phyloP scores from a whole-genome alignment of 305 asterid genomes.

The Fraxinus greggii region DNA sequence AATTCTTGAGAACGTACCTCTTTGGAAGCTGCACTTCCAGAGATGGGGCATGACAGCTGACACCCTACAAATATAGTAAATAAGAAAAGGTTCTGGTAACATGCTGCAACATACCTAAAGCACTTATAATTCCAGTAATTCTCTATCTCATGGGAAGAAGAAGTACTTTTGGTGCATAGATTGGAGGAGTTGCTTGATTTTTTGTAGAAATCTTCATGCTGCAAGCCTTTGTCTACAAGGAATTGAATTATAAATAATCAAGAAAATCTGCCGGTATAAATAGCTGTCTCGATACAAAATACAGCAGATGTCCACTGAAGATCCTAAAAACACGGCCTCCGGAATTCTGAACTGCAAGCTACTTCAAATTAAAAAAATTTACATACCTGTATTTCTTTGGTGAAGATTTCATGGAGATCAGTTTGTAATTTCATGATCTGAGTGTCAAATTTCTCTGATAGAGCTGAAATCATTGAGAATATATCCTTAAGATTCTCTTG shows the following conservation, averaged over 20 bases:
- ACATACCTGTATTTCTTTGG: slow-evolving; percentile 74
- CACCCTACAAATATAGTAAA: slow-evolving; percentile 44
- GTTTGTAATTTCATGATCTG: slow-evolving; percentile 52
- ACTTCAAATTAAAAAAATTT: not conserved
- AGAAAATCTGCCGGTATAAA: not conserved
- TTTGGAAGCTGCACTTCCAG: slow-evolving; percentile 41
- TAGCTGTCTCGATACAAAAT: slow-evolving; percentile 18
- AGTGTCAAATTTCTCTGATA: slow-evolving; percentile 57
- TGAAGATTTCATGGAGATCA: slow-evolving; percentile 49
- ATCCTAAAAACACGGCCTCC: slow-evolving; percentile 16
- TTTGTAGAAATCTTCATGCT: slow-evolving; percentile 40
- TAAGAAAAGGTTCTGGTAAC: slow-evolving; percentile 17
- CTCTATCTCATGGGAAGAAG: slow-evolving; percentile 16
- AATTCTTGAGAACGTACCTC: slow-evolving; percentile 40
- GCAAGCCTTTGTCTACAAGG: slow-evolving; percentile 53
- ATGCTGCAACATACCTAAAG: slow-evolving; percentile 19
- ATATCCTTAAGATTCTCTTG: slow-evolving; percentile 46
- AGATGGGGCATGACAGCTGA: slow-evolving; percentile 33
- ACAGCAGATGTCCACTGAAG: not conserved
- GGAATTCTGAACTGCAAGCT: not conserved
- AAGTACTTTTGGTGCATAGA: slow-evolving; percentile 43
- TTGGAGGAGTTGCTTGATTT: slow-evolving; percentile 37
- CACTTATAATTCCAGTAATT: slow-evolving; percentile 16
- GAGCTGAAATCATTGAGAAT: slow-evolving; percentile 45
- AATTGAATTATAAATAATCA: slow-evolving; percentile 30